Percentiles rank a stretch among this genome's conserved stretches.
These are phyloP conservation scores for Yamadazyma akitaensis DNA, from an alignment of 805 yeast species.

Conservation along the genomic window DNA sequence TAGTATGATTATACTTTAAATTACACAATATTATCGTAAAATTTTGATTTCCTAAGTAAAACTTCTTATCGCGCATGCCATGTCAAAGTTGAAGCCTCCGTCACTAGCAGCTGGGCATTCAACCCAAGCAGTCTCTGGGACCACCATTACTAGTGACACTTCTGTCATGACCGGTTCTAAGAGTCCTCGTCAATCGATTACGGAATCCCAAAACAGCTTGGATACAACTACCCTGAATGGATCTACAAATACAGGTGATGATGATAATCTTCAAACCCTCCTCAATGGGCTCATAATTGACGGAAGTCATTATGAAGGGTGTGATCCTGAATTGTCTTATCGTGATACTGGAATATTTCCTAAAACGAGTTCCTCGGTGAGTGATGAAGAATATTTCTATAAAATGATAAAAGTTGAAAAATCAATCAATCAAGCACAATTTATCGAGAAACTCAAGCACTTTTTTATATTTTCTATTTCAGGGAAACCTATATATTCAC, in stretches of 20 bases:
- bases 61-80: constrained; percentile 2
- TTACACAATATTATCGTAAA: background rate
- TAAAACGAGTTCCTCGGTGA: background rate
- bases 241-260: constrained; percentile 1
- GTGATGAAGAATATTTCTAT: constrained; percentile 13
- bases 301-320: constrained; percentile 3
- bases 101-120: constrained; percentile 1
- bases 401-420: constrained; percentile 19
- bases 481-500: constrained; percentile 83
- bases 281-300: constrained; percentile 21
- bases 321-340: constrained; percentile 2
- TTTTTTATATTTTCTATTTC: constrained; percentile 78
- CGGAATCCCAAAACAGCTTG: background rate
- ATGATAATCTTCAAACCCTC: constrained; percentile 20
- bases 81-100: constrained; percentile 8
- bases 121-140: constrained; percentile 8
- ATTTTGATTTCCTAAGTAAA: background rate
- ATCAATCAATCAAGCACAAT: constrained; percentile 11
- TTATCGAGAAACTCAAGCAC: constrained; percentile 52
- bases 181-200: background rate
- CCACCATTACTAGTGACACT: background rate
- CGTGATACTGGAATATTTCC: constrained; percentile 17
- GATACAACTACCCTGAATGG: constrained; percentile 4
- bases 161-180: background rate
- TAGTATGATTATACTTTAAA: too few species aligned